Evolutionary conservation across 192 early-diverging fungal species (phyloP).

Genomic region (Entomortierella parvispora): DNA sequence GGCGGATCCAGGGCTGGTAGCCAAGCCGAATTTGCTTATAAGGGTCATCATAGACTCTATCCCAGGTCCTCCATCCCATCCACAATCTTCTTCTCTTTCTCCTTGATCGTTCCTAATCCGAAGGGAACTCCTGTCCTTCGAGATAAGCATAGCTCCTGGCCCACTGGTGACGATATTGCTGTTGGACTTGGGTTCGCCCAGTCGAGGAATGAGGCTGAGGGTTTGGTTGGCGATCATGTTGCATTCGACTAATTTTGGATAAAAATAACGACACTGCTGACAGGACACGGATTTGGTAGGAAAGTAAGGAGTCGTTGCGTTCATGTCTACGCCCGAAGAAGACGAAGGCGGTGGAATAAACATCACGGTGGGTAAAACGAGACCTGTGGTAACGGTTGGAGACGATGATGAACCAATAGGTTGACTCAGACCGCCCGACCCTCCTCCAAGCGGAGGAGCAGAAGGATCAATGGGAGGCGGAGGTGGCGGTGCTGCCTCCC

Average conservation of each 20-base stretch:
- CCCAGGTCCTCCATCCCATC: neutral
- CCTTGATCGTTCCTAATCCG: no score
- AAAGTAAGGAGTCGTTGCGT: neutral
- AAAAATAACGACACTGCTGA: neutral
- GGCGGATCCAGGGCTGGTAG: neutral
- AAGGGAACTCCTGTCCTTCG: no score
- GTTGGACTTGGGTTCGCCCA: neutral
- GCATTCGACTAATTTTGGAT: neutral
- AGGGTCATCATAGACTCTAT: neutral
- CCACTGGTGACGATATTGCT: no score
- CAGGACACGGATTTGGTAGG: slow-evolving; percentile 1
- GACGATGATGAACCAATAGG: no score
- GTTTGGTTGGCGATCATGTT: slow-evolving; percentile 1
- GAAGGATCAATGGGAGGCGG: no score
- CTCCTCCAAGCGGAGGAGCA: no score
- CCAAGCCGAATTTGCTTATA: neutral
- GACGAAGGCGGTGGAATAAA: neutral
- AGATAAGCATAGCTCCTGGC: no score
- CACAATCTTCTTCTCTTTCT: neutral
- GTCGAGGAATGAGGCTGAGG: neutral
- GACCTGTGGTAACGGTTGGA: no score
- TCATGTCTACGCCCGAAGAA: neutral
- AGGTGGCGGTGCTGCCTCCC: no score
- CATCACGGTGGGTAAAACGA: no score
- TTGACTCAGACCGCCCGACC: no score